These are phyloP conservation scores for Talaromyces proteolyticus DNA, from an alignment of 495 filamentous ascomycete species.

Conservation along the genomic window DNA sequence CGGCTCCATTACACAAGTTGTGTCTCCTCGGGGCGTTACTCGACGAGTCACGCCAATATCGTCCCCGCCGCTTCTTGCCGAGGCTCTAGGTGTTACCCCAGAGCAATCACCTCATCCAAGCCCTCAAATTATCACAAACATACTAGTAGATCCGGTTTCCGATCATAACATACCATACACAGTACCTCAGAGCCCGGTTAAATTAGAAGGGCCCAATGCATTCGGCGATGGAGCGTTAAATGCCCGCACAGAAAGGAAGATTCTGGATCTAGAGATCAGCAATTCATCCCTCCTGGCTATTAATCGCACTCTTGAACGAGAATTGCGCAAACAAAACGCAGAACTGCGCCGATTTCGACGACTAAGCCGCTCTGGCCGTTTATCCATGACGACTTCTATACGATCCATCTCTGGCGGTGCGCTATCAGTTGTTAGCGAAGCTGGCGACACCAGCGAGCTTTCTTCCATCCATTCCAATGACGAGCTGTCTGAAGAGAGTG, in stretches of 20 bases:
- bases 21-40: conserved; percentile 13
- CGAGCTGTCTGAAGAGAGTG: conserved; percentile 40
- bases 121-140: conserved; percentile 38
- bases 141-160: conserved; percentile 19
- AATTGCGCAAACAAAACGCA: conserved; percentile 84
- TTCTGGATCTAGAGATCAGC: conserved; percentile 95
- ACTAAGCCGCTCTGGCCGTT: conserved; percentile 67
- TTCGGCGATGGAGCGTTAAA: conserved; percentile 68
- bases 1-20: conserved; percentile 20
- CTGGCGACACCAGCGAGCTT: conserved; percentile 27
- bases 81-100: conserved; percentile 16
- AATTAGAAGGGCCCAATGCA: conserved; percentile 41
- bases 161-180: conserved; percentile 13
- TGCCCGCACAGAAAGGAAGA: conserved; percentile 87
- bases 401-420: conserved; percentile 36
- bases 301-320: conserved; percentile 85
- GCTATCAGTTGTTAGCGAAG: conserved; percentile 29
- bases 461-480: conserved; percentile 28
- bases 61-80: conserved; percentile 18
- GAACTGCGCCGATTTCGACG: conserved; percentile 82
- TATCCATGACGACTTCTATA: conserved; percentile 48
- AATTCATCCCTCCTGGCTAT: conserved; percentile 97
- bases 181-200: conserved; percentile 38
- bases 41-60: conserved; percentile 30
- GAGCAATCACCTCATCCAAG: conserved; percentile 27